Percentiles rank a stretch among this genome's conserved stretches.
phyloP scores from a whole-genome alignment of 2,329 filamentous ascomycete genomes.

The Ophiostoma sp. region DNA sequence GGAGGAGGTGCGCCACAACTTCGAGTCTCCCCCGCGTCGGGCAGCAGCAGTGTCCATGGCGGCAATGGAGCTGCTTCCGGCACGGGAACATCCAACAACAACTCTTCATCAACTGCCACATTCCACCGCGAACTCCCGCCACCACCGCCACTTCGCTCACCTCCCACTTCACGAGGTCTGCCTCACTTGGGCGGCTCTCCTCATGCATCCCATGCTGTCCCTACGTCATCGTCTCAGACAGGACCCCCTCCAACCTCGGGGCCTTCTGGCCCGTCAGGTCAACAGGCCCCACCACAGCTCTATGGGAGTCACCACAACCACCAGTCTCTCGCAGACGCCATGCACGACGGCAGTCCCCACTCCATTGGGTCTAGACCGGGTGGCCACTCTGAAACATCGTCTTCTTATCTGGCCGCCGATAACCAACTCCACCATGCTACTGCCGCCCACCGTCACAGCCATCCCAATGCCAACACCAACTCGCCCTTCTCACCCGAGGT shows the following conservation, averaged over 20 bases:
- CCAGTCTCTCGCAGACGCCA: not conserved
- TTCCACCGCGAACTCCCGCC: not conserved
- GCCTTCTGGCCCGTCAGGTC: not conserved
- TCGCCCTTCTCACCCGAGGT: not conserved
- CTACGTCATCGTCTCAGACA: not conserved
- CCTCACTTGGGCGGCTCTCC: not conserved
- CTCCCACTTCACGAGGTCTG: not conserved
- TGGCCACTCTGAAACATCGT: not conserved
- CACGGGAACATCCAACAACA: not conserved
- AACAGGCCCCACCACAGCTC: not conserved
- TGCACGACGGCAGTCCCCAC: constrained; percentile 1
- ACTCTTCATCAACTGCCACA: not conserved
- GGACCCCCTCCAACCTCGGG: not conserved
- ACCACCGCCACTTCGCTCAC: not conserved
- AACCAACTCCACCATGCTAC: not conserved
- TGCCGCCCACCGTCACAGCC: not conserved
- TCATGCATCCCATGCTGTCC: not conserved
- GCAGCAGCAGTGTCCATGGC: constrained; percentile 2
- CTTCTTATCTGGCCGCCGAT: not conserved
- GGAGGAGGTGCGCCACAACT: not conserved
- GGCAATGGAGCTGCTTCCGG: not conserved
- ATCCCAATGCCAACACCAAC: not conserved
- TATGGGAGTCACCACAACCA: not conserved
- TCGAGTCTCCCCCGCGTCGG: not conserved
- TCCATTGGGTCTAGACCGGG: not conserved